A percentile compares a stretch with the other conserved stretches of the same genome.
phyloP scores from a whole-genome alignment of 2,329 filamentous ascomycete species.

The Plenodomus tracheiphilus region DNA sequence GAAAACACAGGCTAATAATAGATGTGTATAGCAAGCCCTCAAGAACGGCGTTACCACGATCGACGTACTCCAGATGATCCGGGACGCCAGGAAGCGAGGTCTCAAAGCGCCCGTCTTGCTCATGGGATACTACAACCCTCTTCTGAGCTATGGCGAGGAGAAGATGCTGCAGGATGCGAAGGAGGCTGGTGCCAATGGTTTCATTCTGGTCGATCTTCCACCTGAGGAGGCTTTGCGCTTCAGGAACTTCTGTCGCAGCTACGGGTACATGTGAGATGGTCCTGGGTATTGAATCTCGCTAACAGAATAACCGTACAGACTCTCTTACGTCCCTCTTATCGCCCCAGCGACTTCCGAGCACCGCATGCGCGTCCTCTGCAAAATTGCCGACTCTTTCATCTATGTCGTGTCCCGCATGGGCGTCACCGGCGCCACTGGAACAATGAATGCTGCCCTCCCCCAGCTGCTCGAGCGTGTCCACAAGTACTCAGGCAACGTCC shows the following conservation, averaged over 20 bases:
- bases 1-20: conserved; percentile 16
- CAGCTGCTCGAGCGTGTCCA: conserved; percentile 83
- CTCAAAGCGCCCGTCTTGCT: conserved; percentile 82
- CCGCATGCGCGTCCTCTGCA: conserved; percentile 94
- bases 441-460: conserved; percentile 78
- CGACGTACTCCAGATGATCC: conserved; percentile 80
- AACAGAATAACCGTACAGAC: conserved; percentile 49
- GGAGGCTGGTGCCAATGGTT: conserved; percentile 86
- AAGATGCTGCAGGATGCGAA: conserved; percentile 81
- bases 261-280: conserved; percentile 55
- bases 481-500: conserved; percentile 86
- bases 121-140: conserved; percentile 99
- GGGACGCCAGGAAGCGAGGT: conserved; percentile 75
- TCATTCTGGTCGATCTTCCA: conserved; percentile 94
- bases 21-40: conserved; percentile 63
- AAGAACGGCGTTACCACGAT: conserved; percentile 84
- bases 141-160: conserved; percentile 93
- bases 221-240: conserved; percentile 95
- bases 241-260: conserved; percentile 78
- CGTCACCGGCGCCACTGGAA: conserved; percentile 87
- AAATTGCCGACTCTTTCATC: conserved; percentile 97
- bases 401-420: conserved; percentile 98
- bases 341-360: conserved; percentile 89
- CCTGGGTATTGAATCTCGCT: conserved; percentile 3
- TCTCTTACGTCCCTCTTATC: conserved; percentile 97